Evolutionary conservation across 257 asterid genomes (phyloP), one percentile per base, ranked within the genome.

Genomic region (Asclepias syriaca): DNA sequence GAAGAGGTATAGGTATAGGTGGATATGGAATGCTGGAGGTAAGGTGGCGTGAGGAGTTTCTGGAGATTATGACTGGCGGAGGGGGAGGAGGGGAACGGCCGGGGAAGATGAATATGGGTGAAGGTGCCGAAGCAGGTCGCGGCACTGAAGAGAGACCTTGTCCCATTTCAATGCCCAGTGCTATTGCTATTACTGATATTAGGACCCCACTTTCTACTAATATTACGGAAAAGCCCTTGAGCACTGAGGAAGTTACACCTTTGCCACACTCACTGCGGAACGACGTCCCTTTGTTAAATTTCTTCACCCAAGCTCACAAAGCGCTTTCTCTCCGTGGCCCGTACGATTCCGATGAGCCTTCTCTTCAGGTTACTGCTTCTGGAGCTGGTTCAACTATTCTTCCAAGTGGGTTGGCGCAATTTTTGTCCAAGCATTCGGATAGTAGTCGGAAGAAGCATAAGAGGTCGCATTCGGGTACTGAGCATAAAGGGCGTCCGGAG

Each of bases 281-380:
- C 55, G n/a, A 78, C 70, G 32, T 70, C 46, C 58, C 77, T 77
- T 86, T 77, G 75, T 45, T 84, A 53, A 92, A 89, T 82, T 87
- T 83, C 46, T 95, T 74, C 64, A 67, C 88, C 9, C 99, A 92
- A 80, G 98, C 98, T 76, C 80, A 83, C 12, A 95, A 95, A 78
- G 83, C 90, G 6, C 88, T 95, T 54, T 82, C 92, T 22, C 78
- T 85, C 71, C 89, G 92, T 70, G 85, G 90, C 58, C 96, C 98
- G 8, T 95, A 86, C 21, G 90, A 87, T 80, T 83, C 85, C 4
- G 96, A 85, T 54, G 98, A 78, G 4, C 43, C 78, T 55, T 39
- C 75, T 76, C 11, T 74, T 68, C 78, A 74, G 60, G 18, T 78
- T 15, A 50, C 81, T 39, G n/a, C 77, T 58, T 66, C 77, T 32